Conservation (phyloP, 179 eudicot species). For the Patellifolia procumbens region DNA sequence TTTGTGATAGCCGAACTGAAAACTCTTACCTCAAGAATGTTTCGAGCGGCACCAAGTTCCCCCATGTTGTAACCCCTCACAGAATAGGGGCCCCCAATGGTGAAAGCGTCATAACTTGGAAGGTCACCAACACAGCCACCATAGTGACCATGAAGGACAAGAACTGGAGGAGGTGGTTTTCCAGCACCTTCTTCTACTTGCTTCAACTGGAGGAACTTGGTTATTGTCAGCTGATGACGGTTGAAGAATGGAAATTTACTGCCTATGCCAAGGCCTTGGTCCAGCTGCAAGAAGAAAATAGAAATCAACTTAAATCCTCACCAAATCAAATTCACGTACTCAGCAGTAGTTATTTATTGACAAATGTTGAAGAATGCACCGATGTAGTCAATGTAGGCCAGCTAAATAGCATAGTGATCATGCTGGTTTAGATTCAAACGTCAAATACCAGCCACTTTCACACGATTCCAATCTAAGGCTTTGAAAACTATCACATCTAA, state of each 20-base stretch:
- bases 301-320: conserved; percentile 11
- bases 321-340: conserved; percentile 7
- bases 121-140: conserved; percentile 99
- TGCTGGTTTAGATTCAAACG: not conserved
- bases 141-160: conserved; percentile 94
- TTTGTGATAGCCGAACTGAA: conserved; percentile 7
- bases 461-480: not conserved
- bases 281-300: conserved; percentile 59
- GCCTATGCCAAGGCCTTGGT: conserved; percentile 96
- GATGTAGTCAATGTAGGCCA: no score
- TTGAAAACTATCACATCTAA: not conserved
- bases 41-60: conserved; percentile 95
- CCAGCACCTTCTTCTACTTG: conserved; percentile 94
- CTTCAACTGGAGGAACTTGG: conserved; percentile 75
- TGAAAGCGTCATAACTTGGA: conserved; percentile 94
- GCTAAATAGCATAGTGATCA: not conserved
- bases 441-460: not conserved
- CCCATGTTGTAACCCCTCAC: conserved; percentile 99
- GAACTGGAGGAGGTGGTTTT: conserved; percentile 89
- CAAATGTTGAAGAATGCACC: not conserved
- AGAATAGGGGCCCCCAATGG: conserved; percentile 96
- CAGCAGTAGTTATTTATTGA: not conserved
- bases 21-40: conserved; percentile 78
- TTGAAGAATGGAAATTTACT: conserved; percentile 84
- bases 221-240: conserved; percentile 84